phyloP scores from a whole-genome alignment of 345 rosid genomes.

The Sisymbrium altissimum region DNA sequence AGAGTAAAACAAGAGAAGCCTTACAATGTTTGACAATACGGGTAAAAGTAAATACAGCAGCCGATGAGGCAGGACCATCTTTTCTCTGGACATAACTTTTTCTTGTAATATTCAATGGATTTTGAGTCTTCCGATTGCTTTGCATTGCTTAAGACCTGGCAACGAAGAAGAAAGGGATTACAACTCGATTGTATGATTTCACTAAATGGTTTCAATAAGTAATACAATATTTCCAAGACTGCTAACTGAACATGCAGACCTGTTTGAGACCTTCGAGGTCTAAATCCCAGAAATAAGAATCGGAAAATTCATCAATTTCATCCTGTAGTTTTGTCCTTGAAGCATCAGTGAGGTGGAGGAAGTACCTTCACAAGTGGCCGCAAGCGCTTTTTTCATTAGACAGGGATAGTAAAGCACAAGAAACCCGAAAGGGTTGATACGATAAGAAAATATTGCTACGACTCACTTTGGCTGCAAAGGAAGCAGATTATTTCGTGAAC shows the following conservation, averaged over 20 bases:
- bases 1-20: constrained; percentile 20
- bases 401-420: background rate
- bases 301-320: constrained; percentile 87
- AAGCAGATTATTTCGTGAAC: constrained; percentile 68
- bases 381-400: background rate
- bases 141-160: constrained; percentile 74
- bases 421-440: background rate
- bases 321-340: constrained; percentile 71
- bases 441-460: constrained; percentile 6
- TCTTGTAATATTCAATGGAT: constrained; percentile 50
- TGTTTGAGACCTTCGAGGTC: constrained; percentile 76
- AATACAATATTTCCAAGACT: constrained; percentile 1
- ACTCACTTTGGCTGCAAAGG: constrained; percentile 86
- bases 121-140: constrained; percentile 46
- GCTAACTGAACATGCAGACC: constrained; percentile 40
- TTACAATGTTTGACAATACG: constrained; percentile 46
- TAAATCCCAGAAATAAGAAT: constrained; percentile 76
- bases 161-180: background rate
- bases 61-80: constrained; percentile 67
- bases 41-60: constrained; percentile 61
- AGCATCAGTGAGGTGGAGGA: constrained; percentile 70
- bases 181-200: background rate
- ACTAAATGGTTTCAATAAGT: background rate
- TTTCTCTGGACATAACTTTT: constrained; percentile 67
- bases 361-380: constrained; percentile 53